Base-by-base conservation (phyloP, 2,329 filamentous ascomycete species). In the Talaromyces sp. region DNA sequence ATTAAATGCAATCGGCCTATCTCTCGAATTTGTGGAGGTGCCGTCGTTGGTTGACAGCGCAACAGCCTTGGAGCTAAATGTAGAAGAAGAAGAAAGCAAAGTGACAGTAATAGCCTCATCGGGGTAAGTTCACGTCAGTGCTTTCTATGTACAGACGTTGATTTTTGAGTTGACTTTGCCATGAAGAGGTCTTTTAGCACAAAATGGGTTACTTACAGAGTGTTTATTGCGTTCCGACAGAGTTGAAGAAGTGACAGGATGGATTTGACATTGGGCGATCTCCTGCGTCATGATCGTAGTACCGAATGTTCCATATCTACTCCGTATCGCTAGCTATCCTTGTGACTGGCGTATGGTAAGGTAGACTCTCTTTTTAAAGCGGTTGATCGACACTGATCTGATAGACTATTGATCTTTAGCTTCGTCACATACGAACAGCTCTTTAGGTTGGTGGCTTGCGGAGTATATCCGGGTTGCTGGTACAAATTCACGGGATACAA, bases 341-440 rank as follows among this genome's bases (percentile, higher is more conserved):
- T n/a, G 21, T 31, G 14, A n/a, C 12, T 28, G 11, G 18, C 18
- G 23, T 46, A 54, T 35, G 31, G 50, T 54, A 54, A 14, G 48
- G 48, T 54, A 37, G 23, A 35, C 23, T 57, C 14, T 37, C 28
- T 42, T 56, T 39, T 33, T 35, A n/a, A n/a, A n/a, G 33, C 35
- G 12, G 58, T 23, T 40, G 61, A 63, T 63, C 61, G 61, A 46
- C 61, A 37, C 46, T 54, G 55, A 63, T 60, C 56, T 60, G 57
- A 63, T 52, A 33, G 54, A 63, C 61, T 63, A 63, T 63, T 63
- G 61, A 60, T 63, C 9, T 56, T 63, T 63, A 63, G 61, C 56
- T 31, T 62, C 11, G 39, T 48, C 39, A 48, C 55, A 37, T 11
- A 58, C 35, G 21, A 39, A n/a, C 8, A n/a, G 23, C 2, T 18